These are phyloP conservation scores for Bolboschoenus planiculmis DNA, from an alignment of 176 grass and related monocot species.

Conservation along the genomic window DNA sequence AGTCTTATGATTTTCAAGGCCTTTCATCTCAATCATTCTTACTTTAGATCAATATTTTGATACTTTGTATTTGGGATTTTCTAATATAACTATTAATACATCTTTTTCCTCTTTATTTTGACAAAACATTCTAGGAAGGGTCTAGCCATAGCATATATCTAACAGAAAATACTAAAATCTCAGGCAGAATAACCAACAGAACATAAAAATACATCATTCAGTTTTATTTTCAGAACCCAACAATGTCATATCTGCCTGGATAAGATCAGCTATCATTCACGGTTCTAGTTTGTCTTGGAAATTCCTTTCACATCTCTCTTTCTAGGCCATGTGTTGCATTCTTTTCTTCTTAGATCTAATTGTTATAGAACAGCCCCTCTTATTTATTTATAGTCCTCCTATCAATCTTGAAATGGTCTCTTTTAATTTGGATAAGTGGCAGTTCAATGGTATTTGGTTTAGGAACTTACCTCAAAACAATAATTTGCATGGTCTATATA, in stretches of 20 bases:
- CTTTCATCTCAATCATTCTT: neutral
- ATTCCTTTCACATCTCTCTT: neutral
- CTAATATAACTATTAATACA: neutral
- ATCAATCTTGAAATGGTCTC: neutral
- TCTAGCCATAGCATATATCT: neutral
- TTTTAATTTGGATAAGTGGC: neutral
- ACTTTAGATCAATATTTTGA: neutral
- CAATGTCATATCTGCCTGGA: neutral
- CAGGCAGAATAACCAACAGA: neutral
- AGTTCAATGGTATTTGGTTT: conserved; percentile 6
- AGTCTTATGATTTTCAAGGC: neutral
- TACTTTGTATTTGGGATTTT: neutral
- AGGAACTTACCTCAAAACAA: conserved; percentile 72
- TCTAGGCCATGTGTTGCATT: neutral
- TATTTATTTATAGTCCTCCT: neutral
- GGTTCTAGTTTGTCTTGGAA: neutral
- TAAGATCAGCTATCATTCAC: neutral
- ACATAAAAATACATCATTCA: neutral
- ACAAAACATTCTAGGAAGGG: neutral
- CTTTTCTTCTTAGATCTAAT: neutral
- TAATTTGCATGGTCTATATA: conserved; percentile 74
- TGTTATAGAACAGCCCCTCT: neutral
- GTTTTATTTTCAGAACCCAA: neutral
- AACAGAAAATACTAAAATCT: neutral
- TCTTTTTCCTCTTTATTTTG: neutral